Base-by-base conservation (phyloP, 1,284 basidiomycete genomes). In the Rhizoctonia solani region DNA sequence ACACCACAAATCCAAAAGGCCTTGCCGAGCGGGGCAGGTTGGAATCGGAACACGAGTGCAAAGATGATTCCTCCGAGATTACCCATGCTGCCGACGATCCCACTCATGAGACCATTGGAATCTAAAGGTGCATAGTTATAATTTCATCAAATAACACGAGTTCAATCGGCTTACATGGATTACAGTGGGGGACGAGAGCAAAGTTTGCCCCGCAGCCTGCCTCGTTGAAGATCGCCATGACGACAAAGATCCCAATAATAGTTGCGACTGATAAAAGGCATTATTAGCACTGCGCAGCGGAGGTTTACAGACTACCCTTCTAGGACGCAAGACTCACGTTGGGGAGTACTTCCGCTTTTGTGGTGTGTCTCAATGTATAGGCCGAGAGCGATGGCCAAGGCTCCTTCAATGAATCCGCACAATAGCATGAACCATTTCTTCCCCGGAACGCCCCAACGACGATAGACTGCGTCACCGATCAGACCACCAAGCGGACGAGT, bases 131-230 rank as follows among this genome's bases (percentile, higher is more conserved):
- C 49, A 37, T 6, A 27, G 25, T 54, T 39, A 29, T 42, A 16
- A 39, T 30, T 54, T 42, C 13, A 21, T 74, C 37, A 75, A 69
- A 44, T 72, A 72, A 68, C 71, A 65, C 29, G 44, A 32, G 19
- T 25, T 37, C 19, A 49, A n/a, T n/a, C n/a, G 25, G 75, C 79
- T 71, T 63, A 80, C 81, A 77, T 8, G 81, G 74, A 66, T 81
- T 82, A 71, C 82, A 83, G 72, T 85, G 83, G 0, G 83, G 83
- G 0, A 83, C 82, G 30, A 84, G 76, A 3, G 82, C 76, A 72
- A 85, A 86, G 72, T 82, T 84, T 1, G 81, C 79, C 2, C 84
- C 84, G 68, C 84, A 85, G 0, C 77, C 83, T 5, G 80, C 74
- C 71, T 85, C 82, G 61, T 79, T 79, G 70, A 80, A 79, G 30